phyloP scores from a whole-genome alignment of 192 early-diverging fungal species.

The Podila horticola region DNA sequence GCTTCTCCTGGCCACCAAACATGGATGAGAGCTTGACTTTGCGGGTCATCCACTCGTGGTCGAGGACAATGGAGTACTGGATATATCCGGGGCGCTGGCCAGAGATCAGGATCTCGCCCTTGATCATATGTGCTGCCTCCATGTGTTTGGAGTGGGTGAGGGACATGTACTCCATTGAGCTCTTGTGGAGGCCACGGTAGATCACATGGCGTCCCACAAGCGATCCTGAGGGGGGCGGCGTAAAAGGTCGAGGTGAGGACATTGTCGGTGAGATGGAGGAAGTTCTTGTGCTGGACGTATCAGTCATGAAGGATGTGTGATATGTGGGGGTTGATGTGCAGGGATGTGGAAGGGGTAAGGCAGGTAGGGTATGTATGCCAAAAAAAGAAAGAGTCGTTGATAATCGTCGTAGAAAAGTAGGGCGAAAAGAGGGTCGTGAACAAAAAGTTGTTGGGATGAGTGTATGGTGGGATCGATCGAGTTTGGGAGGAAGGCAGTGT shows the following conservation, averaged over 20 bases:
- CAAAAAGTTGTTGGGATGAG: neutral
- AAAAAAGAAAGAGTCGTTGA: neutral
- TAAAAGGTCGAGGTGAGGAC: conserved; percentile 27
- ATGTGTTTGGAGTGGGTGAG: conserved; percentile 34
- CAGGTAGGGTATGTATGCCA: neutral
- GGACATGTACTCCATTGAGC: conserved; percentile 52
- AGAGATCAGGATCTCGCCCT: conserved; percentile 45
- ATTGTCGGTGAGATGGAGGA: conserved; percentile 17
- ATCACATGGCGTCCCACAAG: conserved; percentile 39
- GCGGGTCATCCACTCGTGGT: conserved; percentile 41
- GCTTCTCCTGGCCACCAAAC: conserved; percentile 36
- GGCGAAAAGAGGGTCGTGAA: no score
- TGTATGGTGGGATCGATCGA: neutral
- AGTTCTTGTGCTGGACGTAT: neutral
- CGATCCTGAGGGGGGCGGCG: conserved; percentile 39
- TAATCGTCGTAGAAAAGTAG: neutral
- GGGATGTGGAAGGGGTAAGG: neutral
- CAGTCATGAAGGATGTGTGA: neutral
- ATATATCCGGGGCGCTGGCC: conserved; percentile 41
- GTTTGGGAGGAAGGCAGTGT: no score
- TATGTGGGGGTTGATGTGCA: neutral
- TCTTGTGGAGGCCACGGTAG: conserved; percentile 32
- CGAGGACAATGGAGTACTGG: conserved; percentile 46
- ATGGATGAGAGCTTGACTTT: conserved; percentile 46
- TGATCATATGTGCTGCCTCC: conserved; percentile 46